Conservation (phyloP, 2,329 filamentous ascomycete species). For the Aspergillus pseudotamarii region DNA sequence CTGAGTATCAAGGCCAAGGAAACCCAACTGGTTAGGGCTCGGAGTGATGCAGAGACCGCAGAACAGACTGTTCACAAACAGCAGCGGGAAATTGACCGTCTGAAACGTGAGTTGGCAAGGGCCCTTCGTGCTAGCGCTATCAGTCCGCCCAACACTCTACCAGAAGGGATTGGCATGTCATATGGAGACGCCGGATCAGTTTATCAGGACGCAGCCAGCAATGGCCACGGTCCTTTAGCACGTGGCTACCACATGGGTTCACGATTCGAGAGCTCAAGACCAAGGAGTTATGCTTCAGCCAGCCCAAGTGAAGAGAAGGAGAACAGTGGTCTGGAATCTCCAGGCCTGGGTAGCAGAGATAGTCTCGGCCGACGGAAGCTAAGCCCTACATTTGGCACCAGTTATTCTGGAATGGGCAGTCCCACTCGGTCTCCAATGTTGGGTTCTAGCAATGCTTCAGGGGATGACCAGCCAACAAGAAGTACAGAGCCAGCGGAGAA, state of each 20-base stretch:
- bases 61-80: conserved; percentile 84
- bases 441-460: conserved; percentile 40
- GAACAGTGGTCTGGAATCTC: conserved; percentile 55
- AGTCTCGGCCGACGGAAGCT: conserved; percentile 46
- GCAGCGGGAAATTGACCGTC: conserved; percentile 82
- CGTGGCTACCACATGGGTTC: conserved; percentile 42
- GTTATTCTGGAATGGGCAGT: conserved; percentile 40
- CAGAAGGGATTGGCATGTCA: conserved; percentile 57
- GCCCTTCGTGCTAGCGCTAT: conserved; percentile 44
- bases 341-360: conserved; percentile 33
- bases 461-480: conserved; percentile 36
- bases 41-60: conserved; percentile 85
- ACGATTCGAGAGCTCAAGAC: conserved; percentile 44
- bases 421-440: conserved; percentile 40
- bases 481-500: conserved; percentile 72
- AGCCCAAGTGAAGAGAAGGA: conserved; percentile 76
- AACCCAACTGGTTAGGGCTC: conserved; percentile 89
- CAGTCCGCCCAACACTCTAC: conserved; percentile 37
- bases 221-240: conserved; percentile 30
- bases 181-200: conserved; percentile 54
- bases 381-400: conserved; percentile 44
- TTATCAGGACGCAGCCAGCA: conserved; percentile 42
- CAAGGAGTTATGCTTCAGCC: conserved; percentile 47
- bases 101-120: conserved; percentile 79
- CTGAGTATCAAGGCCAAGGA: conserved; percentile 98